These are phyloP conservation scores for Dictyostelium firmibasis DNA, from an alignment of 78 protist genomes.

Conservation along the genomic window DNA sequence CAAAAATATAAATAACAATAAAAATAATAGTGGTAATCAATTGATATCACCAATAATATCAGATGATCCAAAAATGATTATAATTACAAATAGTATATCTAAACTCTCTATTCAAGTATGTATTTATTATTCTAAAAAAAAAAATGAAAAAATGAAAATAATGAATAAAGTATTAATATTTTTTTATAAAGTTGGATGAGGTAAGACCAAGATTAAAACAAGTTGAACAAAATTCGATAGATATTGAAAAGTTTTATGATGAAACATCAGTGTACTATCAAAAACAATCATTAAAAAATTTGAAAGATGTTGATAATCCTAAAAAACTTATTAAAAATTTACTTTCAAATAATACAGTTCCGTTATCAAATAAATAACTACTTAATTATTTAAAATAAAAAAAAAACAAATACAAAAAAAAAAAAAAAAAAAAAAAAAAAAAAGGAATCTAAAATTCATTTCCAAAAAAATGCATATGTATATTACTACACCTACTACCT, in stretches of 20 bases:
- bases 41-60: background rate
- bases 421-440: too few species aligned
- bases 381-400: background rate
- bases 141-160: background rate
- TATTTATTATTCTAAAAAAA: too few species aligned
- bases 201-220: conserved; percentile 60
- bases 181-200: conserved; percentile 34
- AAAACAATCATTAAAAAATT: conserved; percentile 27
- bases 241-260: conserved; percentile 23
- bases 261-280: conserved; percentile 16
- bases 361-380: background rate
- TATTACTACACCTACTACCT: too few species aligned
- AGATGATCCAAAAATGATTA: background rate
- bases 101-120: conserved; percentile 11
- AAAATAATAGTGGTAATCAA: background rate
- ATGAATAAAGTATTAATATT: background rate
- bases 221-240: conserved; percentile 28
- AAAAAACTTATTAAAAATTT: conserved; percentile 33
- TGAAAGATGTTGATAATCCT: conserved; percentile 4
- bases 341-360: background rate
- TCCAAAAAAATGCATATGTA: too few species aligned
- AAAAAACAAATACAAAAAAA: too few species aligned
- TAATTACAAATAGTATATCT: background rate
- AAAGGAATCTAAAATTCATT: too few species aligned
- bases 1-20: background rate